Conservation (phyloP, 2,329 filamentous ascomycete genomes). For the Fusarium nelsonii region DNA sequence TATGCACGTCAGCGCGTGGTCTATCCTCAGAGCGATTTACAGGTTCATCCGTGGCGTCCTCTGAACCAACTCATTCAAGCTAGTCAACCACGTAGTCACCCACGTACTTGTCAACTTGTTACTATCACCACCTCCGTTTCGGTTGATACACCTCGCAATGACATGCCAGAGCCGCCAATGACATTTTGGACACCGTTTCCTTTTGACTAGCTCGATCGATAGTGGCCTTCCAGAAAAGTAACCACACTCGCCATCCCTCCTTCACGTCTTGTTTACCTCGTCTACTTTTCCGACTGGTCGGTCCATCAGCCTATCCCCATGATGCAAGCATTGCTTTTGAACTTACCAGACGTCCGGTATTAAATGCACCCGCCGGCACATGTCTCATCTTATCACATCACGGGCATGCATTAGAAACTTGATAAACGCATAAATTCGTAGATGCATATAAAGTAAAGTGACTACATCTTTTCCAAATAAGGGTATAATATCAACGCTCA, state of each 20-base stretch:
- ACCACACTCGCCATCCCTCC: conserved; percentile 4
- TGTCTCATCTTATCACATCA: conserved; percentile 20
- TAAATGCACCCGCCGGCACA: conserved; percentile 11
- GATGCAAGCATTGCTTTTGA: conserved; percentile 37
- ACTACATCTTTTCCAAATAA: conserved; percentile 43
- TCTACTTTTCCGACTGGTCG: conserved; percentile 30
- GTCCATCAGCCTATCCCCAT: conserved; percentile 13
- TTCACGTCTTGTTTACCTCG: conserved; percentile 9
- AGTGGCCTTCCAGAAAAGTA: conserved; percentile 13
- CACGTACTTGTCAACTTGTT: conserved; percentile 11
- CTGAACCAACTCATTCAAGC: conserved; percentile 14
- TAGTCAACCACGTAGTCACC: conserved; percentile 18
- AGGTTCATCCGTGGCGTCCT: conserved; percentile 28
- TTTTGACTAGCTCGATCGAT: conserved; percentile 5
- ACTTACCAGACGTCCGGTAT: conserved; percentile 27
- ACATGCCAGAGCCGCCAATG: neutral
- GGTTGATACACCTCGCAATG: neutral
- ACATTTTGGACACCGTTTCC: conserved; percentile 5
- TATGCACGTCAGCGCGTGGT: conserved; percentile 47
- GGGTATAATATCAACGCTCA: conserved; percentile 51
- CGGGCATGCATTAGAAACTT: conserved; percentile 17
- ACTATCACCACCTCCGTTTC: conserved; percentile 10
- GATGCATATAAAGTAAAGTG: conserved; percentile 43
- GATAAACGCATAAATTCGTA: conserved; percentile 46
- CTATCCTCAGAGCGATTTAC: conserved; percentile 26